Conservation (phyloP, 768 basidiomycete genomes). For the Tricholoma flavovirens region DNA sequence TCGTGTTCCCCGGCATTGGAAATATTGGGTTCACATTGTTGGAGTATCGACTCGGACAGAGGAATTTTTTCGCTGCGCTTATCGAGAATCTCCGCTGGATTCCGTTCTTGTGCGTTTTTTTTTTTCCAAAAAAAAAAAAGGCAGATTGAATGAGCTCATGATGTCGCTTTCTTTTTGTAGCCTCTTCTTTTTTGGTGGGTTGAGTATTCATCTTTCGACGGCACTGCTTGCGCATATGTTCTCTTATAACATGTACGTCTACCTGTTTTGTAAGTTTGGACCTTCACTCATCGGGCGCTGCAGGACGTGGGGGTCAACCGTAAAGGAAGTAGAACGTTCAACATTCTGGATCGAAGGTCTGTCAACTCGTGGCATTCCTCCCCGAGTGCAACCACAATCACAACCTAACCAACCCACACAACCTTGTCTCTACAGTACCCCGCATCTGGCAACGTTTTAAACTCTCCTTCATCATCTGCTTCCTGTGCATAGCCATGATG, state of each 20-base stretch:
- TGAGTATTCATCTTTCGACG: conserved; percentile 66
- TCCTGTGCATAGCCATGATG: conserved; percentile 53
- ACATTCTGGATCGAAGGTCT: conserved; percentile 81
- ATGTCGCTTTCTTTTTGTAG: conserved; percentile 26
- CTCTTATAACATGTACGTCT: conserved; percentile 52
- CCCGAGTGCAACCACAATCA: not conserved
- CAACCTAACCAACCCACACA: too few species aligned
- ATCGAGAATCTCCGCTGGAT: conserved; percentile 59
- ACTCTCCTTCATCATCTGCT: conserved; percentile 60
- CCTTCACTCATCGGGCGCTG: conserved; percentile 5
- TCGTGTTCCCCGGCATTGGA: conserved; percentile 75
- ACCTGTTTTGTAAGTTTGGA: not conserved
- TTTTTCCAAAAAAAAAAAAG: too few species aligned
- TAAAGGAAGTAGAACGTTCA: conserved; percentile 80
- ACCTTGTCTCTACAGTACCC: conserved; percentile 49
- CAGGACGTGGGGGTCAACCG: conserved; percentile 53
- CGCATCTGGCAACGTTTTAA: conserved; percentile 80
- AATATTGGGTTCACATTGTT: conserved; percentile 70
- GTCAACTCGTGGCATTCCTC: conserved; percentile 5
- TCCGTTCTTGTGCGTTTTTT: conserved; percentile 62
- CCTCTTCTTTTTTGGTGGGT: conserved; percentile 72
- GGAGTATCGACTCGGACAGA: conserved; percentile 70
- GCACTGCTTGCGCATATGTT: conserved; percentile 65
- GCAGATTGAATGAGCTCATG: too few species aligned
- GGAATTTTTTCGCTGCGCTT: conserved; percentile 41